Percentiles rank a stretch among this genome's conserved stretches.
phyloP scores from a whole-genome alignment of 352 stramenopile genomes.

The Globisporangium cylindrosporum region DNA sequence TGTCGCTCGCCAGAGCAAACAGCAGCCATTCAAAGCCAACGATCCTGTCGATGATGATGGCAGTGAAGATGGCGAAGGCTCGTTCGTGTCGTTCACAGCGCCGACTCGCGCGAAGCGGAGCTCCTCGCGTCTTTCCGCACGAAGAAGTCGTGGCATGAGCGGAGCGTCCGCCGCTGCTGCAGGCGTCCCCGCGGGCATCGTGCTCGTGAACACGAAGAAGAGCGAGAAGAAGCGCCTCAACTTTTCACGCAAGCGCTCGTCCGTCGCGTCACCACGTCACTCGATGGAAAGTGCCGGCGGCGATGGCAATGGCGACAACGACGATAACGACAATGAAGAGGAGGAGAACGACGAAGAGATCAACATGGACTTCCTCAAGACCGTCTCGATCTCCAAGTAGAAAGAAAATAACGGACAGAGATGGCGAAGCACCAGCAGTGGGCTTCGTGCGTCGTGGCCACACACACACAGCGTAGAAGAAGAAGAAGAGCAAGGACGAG shows the following conservation, averaged over 20 bases:
- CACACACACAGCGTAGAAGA: not conserved
- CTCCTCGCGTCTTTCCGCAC: slow-evolving; percentile 6
- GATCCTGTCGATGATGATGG: not conserved
- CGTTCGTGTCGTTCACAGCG: slow-evolving; percentile 30
- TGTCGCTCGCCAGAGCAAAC: not conserved
- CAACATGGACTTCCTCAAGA: slow-evolving; percentile 83
- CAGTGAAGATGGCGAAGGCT: slow-evolving; percentile 9
- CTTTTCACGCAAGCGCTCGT: slow-evolving; percentile 33
- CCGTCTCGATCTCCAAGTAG: slow-evolving; percentile 30
- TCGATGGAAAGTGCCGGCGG: slow-evolving; percentile 23
- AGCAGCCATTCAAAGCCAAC: not conserved
- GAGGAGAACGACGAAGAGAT: slow-evolving; percentile 55
- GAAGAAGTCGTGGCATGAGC: slow-evolving; percentile 2
- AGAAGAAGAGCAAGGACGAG: not conserved
- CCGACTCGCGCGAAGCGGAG: slow-evolving; percentile 3
- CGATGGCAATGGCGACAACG: slow-evolving; percentile 30
- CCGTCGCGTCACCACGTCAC: slow-evolving; percentile 16
- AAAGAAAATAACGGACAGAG: not conserved
- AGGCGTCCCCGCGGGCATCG: not conserved
- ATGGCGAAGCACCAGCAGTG: not conserved
- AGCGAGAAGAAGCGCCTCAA: slow-evolving; percentile 29
- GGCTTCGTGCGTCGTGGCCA: not conserved
- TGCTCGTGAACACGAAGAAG: slow-evolving; percentile 27
- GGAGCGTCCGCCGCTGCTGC: not conserved
- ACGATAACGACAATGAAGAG: slow-evolving; percentile 25